Evolutionary conservation across 805 yeast species (phyloP), one percentile per base, ranked within the genome.

Genomic region (Yamadazyma nakazawae): DNA sequence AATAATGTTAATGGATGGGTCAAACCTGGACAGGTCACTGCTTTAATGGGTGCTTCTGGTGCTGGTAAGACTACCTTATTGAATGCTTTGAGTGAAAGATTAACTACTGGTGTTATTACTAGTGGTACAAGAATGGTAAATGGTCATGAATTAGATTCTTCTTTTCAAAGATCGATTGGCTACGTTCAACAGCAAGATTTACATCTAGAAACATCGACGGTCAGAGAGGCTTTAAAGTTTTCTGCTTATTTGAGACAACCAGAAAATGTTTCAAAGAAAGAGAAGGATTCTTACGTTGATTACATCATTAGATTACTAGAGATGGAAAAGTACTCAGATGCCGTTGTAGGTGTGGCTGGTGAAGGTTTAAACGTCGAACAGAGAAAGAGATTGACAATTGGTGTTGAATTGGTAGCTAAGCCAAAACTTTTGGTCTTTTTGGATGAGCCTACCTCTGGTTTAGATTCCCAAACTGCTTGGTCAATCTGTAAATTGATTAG

Each of bases 41-140:
- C 92, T 5, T 71, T 85, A 49, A 85, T 85, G 91, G 94, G 94
- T 58, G 87, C 85, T 45, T 85, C 92, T 34, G 94, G 94, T 68
- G 94, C 94, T 37, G 94, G 94, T 68, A 85, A 85, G 59, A 85
- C 94, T 19, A 86, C 92, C 2, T 69, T 85, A 48, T 72, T 86
- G 55, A 85, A 85, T 63, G 83, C 84, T 54, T 74, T 86, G 51
- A 84, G 90, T 21, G 87, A 82, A 58, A 78, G 92, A 63, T 79
- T 84, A 46, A 78, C 82, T 37, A 70, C 79, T 62, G 94, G 92
- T 64, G 81, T 79, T n/a, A 78, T 85, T 36, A 78, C 88, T 34
- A 87, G 88, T 56, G 85, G 83, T 55, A 76, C 53, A 19, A 58
- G 74, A 56, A 60, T 83, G 63, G 91, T 85, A 24, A 84, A 85